phyloP scores from a whole-genome alignment of 2,329 filamentous ascomycete genomes.

The Verticillium isaacii region DNA sequence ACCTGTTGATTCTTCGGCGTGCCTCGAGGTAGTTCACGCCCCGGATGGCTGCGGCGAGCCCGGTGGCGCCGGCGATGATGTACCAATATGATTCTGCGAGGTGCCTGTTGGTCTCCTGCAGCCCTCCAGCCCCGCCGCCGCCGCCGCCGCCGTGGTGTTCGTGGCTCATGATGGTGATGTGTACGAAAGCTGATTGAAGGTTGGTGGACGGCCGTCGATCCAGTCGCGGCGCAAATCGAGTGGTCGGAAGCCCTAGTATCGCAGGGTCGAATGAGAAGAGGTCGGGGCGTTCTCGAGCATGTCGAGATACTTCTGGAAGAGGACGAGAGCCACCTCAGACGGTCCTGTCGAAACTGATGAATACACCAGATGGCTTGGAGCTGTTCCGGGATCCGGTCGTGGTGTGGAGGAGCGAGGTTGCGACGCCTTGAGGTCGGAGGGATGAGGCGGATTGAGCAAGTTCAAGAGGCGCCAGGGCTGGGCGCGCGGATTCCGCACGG shows the following conservation, averaged over 20 bases:
- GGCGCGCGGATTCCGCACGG: not conserved
- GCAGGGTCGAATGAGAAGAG: not conserved
- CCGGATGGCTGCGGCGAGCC: slow-evolving; percentile 33
- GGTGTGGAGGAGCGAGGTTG: not conserved
- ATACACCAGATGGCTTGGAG: not conserved
- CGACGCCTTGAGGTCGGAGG: not conserved
- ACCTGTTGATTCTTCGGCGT: slow-evolving; percentile 41
- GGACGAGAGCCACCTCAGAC: not conserved
- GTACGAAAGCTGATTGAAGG: not conserved
- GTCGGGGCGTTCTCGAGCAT: not conserved
- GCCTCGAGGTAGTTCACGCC: slow-evolving; percentile 35
- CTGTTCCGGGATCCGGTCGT: not conserved
- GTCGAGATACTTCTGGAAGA: not conserved
- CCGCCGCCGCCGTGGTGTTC: slow-evolving; percentile 16
- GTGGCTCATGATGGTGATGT: slow-evolving; percentile 11
- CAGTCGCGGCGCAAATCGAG: not conserved
- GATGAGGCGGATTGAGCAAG: slow-evolving; percentile 15
- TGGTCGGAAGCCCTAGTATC: not conserved
- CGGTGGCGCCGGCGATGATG: slow-evolving; percentile 45
- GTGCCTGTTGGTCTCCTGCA: slow-evolving; percentile 37
- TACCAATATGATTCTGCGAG: slow-evolving; percentile 57
- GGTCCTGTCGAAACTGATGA: not conserved
- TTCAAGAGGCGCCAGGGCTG: slow-evolving; percentile 5
- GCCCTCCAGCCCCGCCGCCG: slow-evolving; percentile 6
- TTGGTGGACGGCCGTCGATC: not conserved